phyloP scores from a whole-genome alignment of 2,329 filamentous ascomycete genomes.

The Neurospora sp. region DNA sequence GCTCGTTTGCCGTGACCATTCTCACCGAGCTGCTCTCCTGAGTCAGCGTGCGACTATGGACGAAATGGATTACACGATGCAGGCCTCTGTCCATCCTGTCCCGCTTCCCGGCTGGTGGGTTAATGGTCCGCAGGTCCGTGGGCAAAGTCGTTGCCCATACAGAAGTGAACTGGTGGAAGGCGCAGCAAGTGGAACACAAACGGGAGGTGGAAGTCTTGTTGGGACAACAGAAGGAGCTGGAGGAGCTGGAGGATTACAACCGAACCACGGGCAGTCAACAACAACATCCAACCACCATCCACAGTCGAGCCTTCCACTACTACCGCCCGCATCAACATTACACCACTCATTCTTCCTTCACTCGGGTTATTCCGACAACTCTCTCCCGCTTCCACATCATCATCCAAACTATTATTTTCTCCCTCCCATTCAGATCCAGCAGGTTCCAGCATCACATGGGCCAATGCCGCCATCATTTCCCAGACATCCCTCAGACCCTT shows the following conservation, averaged over 20 bases:
- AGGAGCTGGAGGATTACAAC: constrained; percentile 1
- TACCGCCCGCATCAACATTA: not conserved
- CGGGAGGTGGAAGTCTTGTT: not conserved
- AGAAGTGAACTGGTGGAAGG: not conserved
- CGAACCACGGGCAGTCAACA: constrained; percentile 1
- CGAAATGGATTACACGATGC: constrained; percentile 24
- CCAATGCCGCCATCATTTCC: not conserved
- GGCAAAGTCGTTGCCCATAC: not conserved
- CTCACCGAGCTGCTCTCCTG: not conserved
- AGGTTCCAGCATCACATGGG: not conserved
- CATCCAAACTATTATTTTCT: constrained; percentile 3
- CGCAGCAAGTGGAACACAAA: not conserved
- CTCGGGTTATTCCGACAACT: not conserved
- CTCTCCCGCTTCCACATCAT: constrained; percentile 5
- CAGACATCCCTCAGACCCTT: not conserved
- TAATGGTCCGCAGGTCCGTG: not conserved
- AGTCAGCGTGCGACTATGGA: constrained; percentile 18
- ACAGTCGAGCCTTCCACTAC: constrained; percentile 8
- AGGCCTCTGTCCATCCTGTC: constrained; percentile 13
- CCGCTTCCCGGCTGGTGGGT: constrained; percentile 9
- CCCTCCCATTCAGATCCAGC: not conserved
- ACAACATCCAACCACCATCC: constrained; percentile 7
- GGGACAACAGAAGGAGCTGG: not conserved
- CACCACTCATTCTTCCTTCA: constrained; percentile 1
- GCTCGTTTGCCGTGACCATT: not conserved